Conservation (phyloP, 176 grass and related monocot genomes). For the Puccinellia tenuiflora region DNA sequence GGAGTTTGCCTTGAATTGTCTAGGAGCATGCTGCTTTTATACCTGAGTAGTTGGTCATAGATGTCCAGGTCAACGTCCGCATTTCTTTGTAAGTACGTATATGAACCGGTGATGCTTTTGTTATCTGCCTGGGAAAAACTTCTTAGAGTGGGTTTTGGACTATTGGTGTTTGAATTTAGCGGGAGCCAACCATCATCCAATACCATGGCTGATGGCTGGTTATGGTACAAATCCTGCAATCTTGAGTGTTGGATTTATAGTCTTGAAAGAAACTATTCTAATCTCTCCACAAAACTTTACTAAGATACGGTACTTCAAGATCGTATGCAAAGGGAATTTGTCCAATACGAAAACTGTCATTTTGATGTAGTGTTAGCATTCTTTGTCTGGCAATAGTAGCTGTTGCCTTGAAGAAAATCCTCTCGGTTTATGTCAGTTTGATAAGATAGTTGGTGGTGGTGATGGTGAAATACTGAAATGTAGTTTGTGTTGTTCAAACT, state of each 20-base stretch:
- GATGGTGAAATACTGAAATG: no score
- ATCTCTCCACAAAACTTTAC: background rate
- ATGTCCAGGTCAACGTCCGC: constrained; percentile 2
- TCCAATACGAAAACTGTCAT: no score
- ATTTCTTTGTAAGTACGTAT: constrained; percentile 5
- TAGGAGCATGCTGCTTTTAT: constrained; percentile 27
- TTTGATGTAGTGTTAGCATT: no score
- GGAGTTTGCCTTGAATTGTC: background rate
- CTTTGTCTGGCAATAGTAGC: no score
- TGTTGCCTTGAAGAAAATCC: no score
- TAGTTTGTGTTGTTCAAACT: no score
- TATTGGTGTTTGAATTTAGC: background rate
- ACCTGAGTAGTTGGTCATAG: constrained; percentile 5
- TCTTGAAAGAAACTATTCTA: background rate
- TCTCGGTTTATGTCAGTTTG: no score
- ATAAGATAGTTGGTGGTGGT: no score
- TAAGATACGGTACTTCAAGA: no score
- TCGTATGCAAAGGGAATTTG: no score
- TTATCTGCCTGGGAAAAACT: background rate
- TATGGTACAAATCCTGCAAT: background rate
- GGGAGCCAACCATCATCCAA: background rate
- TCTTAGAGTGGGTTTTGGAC: background rate
- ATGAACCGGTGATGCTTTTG: background rate
- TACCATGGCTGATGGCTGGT: background rate
- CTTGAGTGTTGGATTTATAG: background rate